Percentiles rank a stretch among this genome's conserved stretches.
Conservation (phyloP, 139 green algal species). For the Tetraselmis striata region DNA sequence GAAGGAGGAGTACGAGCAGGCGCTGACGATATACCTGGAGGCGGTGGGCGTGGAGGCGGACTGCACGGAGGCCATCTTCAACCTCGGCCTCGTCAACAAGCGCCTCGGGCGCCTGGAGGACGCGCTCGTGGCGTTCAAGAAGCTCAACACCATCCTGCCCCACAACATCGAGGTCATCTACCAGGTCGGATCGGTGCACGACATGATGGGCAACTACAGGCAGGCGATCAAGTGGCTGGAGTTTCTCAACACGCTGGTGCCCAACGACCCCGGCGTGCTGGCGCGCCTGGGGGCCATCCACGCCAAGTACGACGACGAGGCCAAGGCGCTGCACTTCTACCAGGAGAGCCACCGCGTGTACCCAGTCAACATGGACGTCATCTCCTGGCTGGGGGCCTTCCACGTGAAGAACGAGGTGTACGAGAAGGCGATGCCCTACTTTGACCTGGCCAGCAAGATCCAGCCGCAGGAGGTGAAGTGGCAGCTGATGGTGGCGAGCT, state of each 20-base stretch:
- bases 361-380: constrained; percentile 77
- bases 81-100: constrained; percentile 51
- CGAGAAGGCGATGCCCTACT: constrained; percentile 69
- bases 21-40: constrained; percentile 48
- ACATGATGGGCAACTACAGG: constrained; percentile 52
- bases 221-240: constrained; percentile 69
- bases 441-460: constrained; percentile 67
- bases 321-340: constrained; percentile 70
- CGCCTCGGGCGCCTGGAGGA: constrained; percentile 34
- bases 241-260: constrained; percentile 57
- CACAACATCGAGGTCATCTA: constrained; percentile 62
- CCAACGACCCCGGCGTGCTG: constrained; percentile 72
- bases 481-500: constrained; percentile 72
- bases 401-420: constrained; percentile 71
- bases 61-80: constrained; percentile 72
- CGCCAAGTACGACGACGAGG: constrained; percentile 63
- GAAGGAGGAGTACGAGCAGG: constrained; percentile 35
- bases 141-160: constrained; percentile 63
- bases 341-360: constrained; percentile 66
- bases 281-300: constrained; percentile 65
- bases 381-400: constrained; percentile 81
- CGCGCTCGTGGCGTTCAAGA: constrained; percentile 54
- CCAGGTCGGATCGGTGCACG: constrained; percentile 57
- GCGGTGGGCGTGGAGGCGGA: constrained; percentile 65
- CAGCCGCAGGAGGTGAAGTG: constrained; percentile 85